phyloP scores from a whole-genome alignment of 2,329 filamentous ascomycete genomes.

The Fusarium pseudocircinatum region DNA sequence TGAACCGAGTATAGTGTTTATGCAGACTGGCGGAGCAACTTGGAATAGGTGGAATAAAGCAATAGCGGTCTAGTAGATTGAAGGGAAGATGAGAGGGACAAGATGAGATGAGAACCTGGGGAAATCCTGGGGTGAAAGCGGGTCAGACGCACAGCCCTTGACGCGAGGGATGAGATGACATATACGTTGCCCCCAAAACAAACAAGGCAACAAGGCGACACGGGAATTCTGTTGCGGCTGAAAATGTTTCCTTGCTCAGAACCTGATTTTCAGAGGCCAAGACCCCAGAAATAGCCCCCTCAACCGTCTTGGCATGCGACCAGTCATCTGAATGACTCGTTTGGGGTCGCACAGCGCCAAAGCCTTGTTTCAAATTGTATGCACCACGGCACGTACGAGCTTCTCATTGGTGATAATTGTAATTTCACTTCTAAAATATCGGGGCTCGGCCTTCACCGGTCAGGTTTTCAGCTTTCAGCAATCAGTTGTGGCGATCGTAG shows the following conservation, averaged over 20 bases:
- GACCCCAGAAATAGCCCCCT: not conserved
- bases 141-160: not conserved
- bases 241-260: not conserved
- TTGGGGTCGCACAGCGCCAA: not conserved
- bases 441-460: not conserved
- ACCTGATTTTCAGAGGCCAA: not conserved
- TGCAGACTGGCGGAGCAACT: too few relatives aligned
- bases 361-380: not conserved
- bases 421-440: not conserved
- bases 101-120: not conserved
- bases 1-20: too few relatives aligned
- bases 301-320: not conserved
- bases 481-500: not conserved
- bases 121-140: not conserved
- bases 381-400: not conserved
- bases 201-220: not conserved
- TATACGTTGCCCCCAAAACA: not conserved
- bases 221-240: not conserved
- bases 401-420: not conserved
- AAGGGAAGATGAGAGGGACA: not conserved
- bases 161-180: not conserved
- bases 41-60: too few relatives aligned
- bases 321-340: not conserved
- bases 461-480: not conserved
- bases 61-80: too few relatives aligned